phyloP scores from a whole-genome alignment of 148 eudicot genomes.

The Tetragonia tetragonoides region DNA sequence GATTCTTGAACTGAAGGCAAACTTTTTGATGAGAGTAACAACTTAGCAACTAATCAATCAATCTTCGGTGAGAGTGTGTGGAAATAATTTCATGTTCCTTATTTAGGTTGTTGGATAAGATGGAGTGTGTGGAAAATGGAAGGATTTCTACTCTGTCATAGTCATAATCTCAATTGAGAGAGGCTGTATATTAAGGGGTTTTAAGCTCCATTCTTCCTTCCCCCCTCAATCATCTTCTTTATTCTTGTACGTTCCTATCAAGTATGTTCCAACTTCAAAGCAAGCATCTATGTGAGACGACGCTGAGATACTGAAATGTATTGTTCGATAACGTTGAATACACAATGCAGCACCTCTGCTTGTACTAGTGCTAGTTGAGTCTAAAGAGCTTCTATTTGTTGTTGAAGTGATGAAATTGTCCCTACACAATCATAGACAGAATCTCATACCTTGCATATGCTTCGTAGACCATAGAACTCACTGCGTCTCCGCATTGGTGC shows the following conservation, averaged over 20 bases:
- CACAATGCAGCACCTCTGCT: conserved; percentile 69
- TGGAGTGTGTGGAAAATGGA: not conserved
- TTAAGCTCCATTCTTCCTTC: not conserved
- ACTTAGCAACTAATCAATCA: not conserved
- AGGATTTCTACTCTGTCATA: no score
- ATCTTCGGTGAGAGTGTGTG: not conserved
- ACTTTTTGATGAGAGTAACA: not conserved
- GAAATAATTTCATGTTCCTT: not conserved
- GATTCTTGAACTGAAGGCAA: not conserved
- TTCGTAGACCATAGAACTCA: conserved; percentile 87
- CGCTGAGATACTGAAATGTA: not conserved
- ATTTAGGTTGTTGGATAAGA: not conserved
- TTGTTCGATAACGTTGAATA: not conserved
- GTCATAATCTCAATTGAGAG: not conserved
- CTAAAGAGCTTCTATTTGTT: conserved; percentile 66
- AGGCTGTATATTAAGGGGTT: not conserved
- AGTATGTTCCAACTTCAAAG: no score
- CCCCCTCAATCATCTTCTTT: not conserved
- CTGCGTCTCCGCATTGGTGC: conserved; percentile 82
- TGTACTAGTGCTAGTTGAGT: conserved; percentile 73
- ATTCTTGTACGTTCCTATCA: no score
- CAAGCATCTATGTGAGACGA: not conserved
- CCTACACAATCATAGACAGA: conserved; percentile 95
- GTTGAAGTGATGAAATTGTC: conserved; percentile 79
- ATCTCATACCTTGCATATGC: conserved; percentile 87